Evolutionary conservation across 306 rosid species (phyloP), one percentile per base, ranked within the genome.

Genomic region (Chamaecrista fasciculata): DNA sequence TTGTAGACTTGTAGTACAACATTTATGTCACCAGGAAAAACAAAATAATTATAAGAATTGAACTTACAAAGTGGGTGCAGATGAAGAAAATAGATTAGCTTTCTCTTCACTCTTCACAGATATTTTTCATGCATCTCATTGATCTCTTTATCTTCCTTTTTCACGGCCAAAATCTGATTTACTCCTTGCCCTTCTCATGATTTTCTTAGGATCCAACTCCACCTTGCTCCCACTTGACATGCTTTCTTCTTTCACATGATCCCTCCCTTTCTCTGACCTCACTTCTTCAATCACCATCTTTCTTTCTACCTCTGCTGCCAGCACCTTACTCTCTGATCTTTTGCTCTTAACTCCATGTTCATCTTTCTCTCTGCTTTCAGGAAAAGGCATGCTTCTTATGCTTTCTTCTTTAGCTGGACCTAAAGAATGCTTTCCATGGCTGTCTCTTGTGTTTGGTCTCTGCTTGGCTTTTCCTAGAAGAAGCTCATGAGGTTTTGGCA

Each of bases 131-230:
- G 36, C 36, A 33, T 4, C 6, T 36, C 3, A 51, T 29, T n/a
- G 18, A 62, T 12, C n/a, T 76, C 74, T 83, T 69, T 89, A 84
- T 76, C 87, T 81, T 62, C 83, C 82, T 73, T 71, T 92, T 75
- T 85, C 89, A 67, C 64, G 73, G 43, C 85, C 84, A 75, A 75
- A 83, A 66, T 87, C 95, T 74, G 92, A 73, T 78, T 84, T 83
- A 73, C 90, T 82, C 63, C 87, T 85, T 73, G 87, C 84, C 78
- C 76, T 86, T 51, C 69, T 34, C 19, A 70, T 67, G 71, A 72
- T 68, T 70, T 66, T 86, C 83, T 81, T 82, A 39, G 89, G 50
- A 59, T 87, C 88, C 75, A 83, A 50, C 4, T 86, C 84, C 78
- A 82, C n/a, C 70, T 79, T 85, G 71, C 67, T 73, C 23, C 65